Conservation (phyloP, 805 yeast genomes). For the Saturnispora halmiae region DNA sequence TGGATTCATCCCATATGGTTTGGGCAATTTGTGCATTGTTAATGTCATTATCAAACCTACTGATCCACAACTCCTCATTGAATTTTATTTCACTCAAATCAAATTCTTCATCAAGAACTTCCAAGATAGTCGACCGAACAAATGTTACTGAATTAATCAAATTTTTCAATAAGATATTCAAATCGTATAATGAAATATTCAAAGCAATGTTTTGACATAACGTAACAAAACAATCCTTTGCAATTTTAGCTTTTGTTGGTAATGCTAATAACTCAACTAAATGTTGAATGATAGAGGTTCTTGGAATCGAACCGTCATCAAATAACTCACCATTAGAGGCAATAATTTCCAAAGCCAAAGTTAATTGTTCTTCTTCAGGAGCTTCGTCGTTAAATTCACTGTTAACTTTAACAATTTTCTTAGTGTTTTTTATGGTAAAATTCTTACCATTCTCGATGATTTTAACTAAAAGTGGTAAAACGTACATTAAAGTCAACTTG, state of each 20-base stretch:
- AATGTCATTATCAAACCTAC: constrained; percentile 64
- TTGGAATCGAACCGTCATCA: constrained; percentile 57
- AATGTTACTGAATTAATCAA: constrained; percentile 54
- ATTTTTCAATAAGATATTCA: constrained; percentile 46
- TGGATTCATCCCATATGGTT: constrained; percentile 80
- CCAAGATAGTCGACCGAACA: constrained; percentile 73
- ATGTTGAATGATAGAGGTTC: constrained; percentile 52
- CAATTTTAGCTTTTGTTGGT: constrained; percentile 69
- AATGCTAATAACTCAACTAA: constrained; percentile 59
- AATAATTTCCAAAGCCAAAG: constrained; percentile 68
- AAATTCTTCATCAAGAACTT: constrained; percentile 78
- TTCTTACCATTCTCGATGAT: constrained; percentile 60
- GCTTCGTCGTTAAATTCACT: constrained; percentile 73
- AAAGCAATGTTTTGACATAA: constrained; percentile 69
- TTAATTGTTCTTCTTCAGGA: constrained; percentile 79
- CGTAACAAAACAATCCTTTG: constrained; percentile 75
- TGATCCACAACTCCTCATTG: constrained; percentile 59
- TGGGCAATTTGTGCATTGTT: constrained; percentile 54
- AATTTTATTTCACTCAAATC: constrained; percentile 39
- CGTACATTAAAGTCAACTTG: constrained; percentile 55
- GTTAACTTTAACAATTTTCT: constrained; percentile 39
- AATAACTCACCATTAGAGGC: constrained; percentile 61
- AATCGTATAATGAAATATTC: constrained; percentile 47
- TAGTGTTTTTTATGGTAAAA: constrained; percentile 44
- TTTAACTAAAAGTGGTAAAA: constrained; percentile 63